Percentiles rank a stretch among this genome's conserved stretches.
Evolutionary conservation across 805 yeast genomes (phyloP).

Genomic region (Schizosaccharomyces cryophilus): DNA sequence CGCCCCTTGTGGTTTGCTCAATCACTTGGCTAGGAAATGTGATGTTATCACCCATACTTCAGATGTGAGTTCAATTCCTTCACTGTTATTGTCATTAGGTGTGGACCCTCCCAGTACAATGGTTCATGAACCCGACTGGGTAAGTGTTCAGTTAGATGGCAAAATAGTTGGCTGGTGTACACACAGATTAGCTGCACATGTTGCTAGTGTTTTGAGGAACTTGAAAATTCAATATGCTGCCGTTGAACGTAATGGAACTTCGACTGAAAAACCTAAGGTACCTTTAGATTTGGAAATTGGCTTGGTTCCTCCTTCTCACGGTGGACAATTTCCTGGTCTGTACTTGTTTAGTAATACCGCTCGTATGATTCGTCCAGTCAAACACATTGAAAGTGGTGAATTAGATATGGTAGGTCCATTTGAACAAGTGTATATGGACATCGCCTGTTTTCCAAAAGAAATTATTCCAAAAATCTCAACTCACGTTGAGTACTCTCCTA

Average conservation of each 20-base stretch:
- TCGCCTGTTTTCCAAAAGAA: constrained; percentile 86
- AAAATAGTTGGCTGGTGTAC: constrained; percentile 81
- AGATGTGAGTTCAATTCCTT: constrained; percentile 51
- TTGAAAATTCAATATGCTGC: constrained; percentile 65
- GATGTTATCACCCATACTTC: constrained; percentile 50
- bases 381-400: constrained; percentile 63
- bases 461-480: constrained; percentile 58
- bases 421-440: constrained; percentile 89
- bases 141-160: constrained; percentile 89
- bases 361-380: constrained; percentile 89
- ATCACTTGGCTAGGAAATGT: constrained; percentile 92
- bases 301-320: constrained; percentile 79
- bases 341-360: constrained; percentile 77
- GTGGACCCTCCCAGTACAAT: constrained; percentile 56
- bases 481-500: constrained; percentile 88
- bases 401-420: constrained; percentile 86
- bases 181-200: constrained; percentile 61
- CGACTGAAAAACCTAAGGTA: constrained; percentile 23
- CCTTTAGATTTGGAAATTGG: constrained; percentile 83
- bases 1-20: constrained; percentile 92
- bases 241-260: neutral
- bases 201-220: constrained; percentile 72
- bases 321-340: constrained; percentile 94
- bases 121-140: constrained; percentile 66
- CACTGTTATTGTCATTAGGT: constrained; percentile 44